phyloP scores from a whole-genome alignment of 192 early-diverging fungal genomes.

The Chytriomyces sp. region DNA sequence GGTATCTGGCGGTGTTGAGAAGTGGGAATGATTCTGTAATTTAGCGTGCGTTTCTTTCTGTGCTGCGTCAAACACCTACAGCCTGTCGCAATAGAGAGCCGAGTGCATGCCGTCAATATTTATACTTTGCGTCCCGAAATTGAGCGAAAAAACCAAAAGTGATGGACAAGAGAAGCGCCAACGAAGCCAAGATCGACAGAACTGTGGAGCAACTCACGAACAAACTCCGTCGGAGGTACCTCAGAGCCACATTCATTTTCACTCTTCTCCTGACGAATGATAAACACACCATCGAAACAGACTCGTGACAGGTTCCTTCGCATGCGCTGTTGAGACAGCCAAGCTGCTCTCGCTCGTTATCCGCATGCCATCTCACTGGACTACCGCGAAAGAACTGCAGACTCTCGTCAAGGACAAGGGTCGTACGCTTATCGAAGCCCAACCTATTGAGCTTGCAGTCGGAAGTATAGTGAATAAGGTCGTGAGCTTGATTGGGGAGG shows the following conservation, averaged over 20 bases:
- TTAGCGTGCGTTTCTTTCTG: background rate
- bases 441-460: conserved; percentile 84
- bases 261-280: background rate
- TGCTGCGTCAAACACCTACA: conserved; percentile 5
- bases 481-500: conserved; percentile 82
- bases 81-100: background rate
- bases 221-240: conserved; percentile 44
- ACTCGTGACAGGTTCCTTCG: conserved; percentile 51
- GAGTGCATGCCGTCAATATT: background rate
- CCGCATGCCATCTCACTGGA: conserved; percentile 72
- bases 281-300: conserved; percentile 24
- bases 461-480: conserved; percentile 86
- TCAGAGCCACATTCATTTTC: background rate
- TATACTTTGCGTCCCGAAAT: too few relatives aligned
- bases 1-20: conserved; percentile 1
- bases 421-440: conserved; percentile 70
- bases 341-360: conserved; percentile 78
- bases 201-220: conserved; percentile 33
- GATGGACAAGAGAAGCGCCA: background rate
- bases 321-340: conserved; percentile 69
- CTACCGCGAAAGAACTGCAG: conserved; percentile 63
- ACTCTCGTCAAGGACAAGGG: conserved; percentile 73
- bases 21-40: too few relatives aligned
- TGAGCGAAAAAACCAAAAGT: background rate
- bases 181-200: conserved; percentile 13